A percentile compares a stretch with the other conserved stretches of the same genome.
Conservation (phyloP, 352 stramenopile species). For the Phytophthora macrochlamydospora region DNA sequence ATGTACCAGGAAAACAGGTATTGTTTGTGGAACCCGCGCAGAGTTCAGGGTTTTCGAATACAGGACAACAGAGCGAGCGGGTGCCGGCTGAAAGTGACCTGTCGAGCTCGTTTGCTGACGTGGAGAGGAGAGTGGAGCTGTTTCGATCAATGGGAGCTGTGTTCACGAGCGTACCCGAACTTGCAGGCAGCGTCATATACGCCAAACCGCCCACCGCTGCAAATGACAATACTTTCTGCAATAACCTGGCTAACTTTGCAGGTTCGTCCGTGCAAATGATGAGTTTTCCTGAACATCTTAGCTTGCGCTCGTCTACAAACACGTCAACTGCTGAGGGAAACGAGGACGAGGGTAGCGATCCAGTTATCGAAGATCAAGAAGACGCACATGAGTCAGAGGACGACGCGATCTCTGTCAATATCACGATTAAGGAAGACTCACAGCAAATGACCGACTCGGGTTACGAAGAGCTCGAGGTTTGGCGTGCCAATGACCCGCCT, state of each 20-base stretch:
- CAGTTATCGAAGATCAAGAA: constrained; percentile 21
- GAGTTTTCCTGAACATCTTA: constrained; percentile 78
- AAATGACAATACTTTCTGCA: constrained; percentile 70
- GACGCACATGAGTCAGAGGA: constrained; percentile 15
- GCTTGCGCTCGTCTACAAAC: constrained; percentile 28
- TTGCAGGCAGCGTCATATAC: constrained; percentile 85
- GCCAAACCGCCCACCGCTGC: constrained; percentile 61
- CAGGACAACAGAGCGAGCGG: constrained; percentile 53
- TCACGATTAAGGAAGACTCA: constrained; percentile 24
- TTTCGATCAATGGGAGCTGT: constrained; percentile 67
- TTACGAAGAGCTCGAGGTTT: constrained; percentile 26
- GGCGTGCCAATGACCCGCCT: neutral
- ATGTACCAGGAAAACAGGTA: constrained; percentile 51
- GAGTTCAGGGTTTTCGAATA: constrained; percentile 60
- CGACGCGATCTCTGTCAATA: too few relatives aligned
- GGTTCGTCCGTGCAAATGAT: constrained; percentile 55
- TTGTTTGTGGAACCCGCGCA: constrained; percentile 69
- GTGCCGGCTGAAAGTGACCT: constrained; percentile 6
- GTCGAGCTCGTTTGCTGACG: constrained; percentile 23
- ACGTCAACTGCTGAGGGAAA: constrained; percentile 20
- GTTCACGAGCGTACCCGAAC: constrained; percentile 82
- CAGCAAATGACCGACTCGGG: constrained; percentile 19
- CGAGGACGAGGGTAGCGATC: constrained; percentile 19
- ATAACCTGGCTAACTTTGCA: constrained; percentile 57
- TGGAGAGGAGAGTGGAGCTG: constrained; percentile 64